A percentile compares a stretch with the other conserved stretches of the same genome.
Conservation (phyloP, 805 yeast genomes). For the Ogataea glucozyma region DNA sequence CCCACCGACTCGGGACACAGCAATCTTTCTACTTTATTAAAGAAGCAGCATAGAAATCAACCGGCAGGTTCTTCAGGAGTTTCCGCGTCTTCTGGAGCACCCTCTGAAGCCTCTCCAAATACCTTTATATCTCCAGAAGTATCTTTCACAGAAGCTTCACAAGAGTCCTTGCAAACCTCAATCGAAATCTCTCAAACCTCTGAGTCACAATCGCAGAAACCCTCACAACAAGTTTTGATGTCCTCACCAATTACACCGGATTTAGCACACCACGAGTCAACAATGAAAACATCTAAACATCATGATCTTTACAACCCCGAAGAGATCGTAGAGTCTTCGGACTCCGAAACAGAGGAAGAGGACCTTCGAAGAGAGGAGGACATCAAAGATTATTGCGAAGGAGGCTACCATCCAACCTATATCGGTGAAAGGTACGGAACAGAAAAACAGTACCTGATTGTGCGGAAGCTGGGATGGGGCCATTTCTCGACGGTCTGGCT, state of each 20-base stretch:
- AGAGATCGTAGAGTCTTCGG: constrained; percentile 28
- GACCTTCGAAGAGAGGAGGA: constrained; percentile 48
- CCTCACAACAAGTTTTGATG: no score
- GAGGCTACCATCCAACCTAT: constrained; percentile 66
- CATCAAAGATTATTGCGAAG: constrained; percentile 51
- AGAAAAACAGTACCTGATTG: constrained; percentile 45
- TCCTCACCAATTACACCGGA: no score
- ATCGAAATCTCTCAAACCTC: no score
- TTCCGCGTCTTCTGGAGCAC: neutral
- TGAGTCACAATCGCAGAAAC: no score
- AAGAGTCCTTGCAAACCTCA: no score
- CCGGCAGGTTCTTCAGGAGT: constrained; percentile 2
- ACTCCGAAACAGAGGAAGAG: constrained; percentile 28
- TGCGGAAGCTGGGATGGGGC: constrained; percentile 70
- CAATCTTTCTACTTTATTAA: constrained; percentile 26
- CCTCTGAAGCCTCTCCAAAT: no score
- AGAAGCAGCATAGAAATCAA: constrained; percentile 14
- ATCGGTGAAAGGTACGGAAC: constrained; percentile 55
- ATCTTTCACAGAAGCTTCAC: no score
- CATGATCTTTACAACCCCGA: constrained; percentile 23
- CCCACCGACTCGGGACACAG: constrained; percentile 21
- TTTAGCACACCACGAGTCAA: no score
- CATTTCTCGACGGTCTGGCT: constrained; percentile 75
- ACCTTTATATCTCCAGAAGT: no score
- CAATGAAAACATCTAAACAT: no score